Base-by-base conservation (phyloP, 345 rosid genomes). In the Chamaenerion angustifolium region DNA sequence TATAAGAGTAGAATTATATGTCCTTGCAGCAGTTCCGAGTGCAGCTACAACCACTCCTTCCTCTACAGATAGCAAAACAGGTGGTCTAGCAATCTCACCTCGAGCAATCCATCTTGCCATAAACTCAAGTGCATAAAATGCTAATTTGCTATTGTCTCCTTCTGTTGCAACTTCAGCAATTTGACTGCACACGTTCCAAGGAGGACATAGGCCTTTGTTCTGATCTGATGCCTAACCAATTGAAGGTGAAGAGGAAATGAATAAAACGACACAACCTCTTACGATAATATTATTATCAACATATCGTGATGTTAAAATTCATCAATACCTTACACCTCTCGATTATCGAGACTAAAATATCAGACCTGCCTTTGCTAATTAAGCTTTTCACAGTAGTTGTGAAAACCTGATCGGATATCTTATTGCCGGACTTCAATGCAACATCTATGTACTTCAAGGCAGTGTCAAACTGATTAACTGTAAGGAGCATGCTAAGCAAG, bases 1-100 rank as follows among this genome's bases (percentile, higher is more conserved):
- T 65, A 84, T 57, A 43, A 92, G 82, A 48, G 73, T 62, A 53
- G 87, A 70, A 60, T 48, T 74, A 40, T 68, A 78, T 40, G 90
- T 84, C 76, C 95, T 80, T 46, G 81, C 88, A 10, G 96, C 94
- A 71, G 88, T 82, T 70, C 76, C 83, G 56, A 92, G 95, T 45
- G 80, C 76, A 8, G 94, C 69, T 15, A 92, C 74, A 25, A 79
- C 59, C 59, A 84, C 58, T 19, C 96, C 96, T 84, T 92, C 96
- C 66, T 87, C 95, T 41, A 74, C 89, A 49, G 95, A 71, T 44
- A 76, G 74, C 23, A 58, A 58, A 56, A 76, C 58, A 25, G 85
- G 47, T 7, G 96, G 90, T 65, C 74, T 71, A 16, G 76, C 76
- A 65, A 50, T 61, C 73, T 92, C 89, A 0, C 90, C 90, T n/a